Evolutionary conservation across 2,329 filamentous ascomycete species (phyloP), one percentile per base, ranked within the genome.

Genomic region (Huntiella omanensis): DNA sequence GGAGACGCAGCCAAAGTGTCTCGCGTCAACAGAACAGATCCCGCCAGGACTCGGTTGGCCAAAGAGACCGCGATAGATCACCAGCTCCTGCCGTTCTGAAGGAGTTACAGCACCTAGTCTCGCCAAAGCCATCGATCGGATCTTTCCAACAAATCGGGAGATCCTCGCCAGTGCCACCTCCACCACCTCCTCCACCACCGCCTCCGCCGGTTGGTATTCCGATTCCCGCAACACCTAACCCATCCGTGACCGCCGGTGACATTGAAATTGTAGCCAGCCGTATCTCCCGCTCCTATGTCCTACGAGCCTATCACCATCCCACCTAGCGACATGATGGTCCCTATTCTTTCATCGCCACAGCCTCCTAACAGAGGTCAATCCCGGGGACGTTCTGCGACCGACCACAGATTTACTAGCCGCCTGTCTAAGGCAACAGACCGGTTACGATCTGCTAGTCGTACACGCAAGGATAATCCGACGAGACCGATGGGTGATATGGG

Each of bases 181-280:
- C 75, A 0, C 75, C 75, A 1, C 75, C 74, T 0, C 68, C 75
- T 0, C 75, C 75, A 1, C 75, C 74, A 0, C 68, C 72, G 1
- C 75, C 75, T 1, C 58, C 77, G 3, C 70, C 70, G 1, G 61
- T 66, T 44, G 54, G 61, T 40, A 15, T 35, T 7, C 13, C 28
- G n/a, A 33, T 41, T n/a, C 55, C 61, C 38, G 59, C 62, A 33
- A 12, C 35, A 5, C 60, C 62, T 5, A 56, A 68, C 40, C 64
- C 67, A 51, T 64, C 64, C 2, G 53, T 65, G 12, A 66, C 64
- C 5, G 69, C 71, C 0, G 73, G 70, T 4, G 69, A 74, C 55
- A 77, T 80, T 52, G 75, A 80, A 56, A 75, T 80, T 50, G 73
- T 16, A 16, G 16, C 16, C 16, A 3, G 16, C 16, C 16, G 16